Percentiles rank a stretch among this genome's conserved stretches.
Conservation (phyloP, 257 asterid species). For the Schizonepeta tenuifolia region DNA sequence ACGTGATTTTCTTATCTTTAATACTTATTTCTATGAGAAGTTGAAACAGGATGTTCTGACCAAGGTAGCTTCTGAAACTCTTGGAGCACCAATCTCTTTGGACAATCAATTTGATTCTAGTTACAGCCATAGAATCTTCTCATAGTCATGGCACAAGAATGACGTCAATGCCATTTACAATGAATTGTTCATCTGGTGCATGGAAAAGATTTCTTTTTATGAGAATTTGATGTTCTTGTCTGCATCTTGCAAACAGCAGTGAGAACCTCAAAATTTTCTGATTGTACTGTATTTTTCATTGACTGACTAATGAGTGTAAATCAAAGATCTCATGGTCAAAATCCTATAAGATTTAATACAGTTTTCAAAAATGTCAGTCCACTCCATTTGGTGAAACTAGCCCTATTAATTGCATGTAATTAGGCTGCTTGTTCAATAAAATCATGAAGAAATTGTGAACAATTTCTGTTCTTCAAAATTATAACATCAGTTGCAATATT, state of each 20-base stretch:
- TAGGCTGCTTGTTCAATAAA: constrained; percentile 8
- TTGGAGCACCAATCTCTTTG: constrained; percentile 24
- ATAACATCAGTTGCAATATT: constrained; percentile 25
- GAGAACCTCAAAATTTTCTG: constrained; percentile 15
- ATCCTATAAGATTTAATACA: neutral
- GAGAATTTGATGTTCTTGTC: constrained; percentile 22
- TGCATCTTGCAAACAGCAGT: neutral
- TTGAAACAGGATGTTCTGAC: constrained; percentile 64
- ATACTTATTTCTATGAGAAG: constrained; percentile 87
- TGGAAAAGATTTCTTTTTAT: neutral
- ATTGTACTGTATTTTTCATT: neutral
- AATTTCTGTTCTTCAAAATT: neutral
- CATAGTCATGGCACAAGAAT: constrained; percentile 11
- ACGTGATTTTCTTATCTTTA: constrained; percentile 65
- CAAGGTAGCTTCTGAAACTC: constrained; percentile 56
- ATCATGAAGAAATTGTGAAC: neutral
- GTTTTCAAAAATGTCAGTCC: neutral
- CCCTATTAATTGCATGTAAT: neutral
- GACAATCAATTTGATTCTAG: constrained; percentile 23
- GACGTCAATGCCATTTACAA: neutral
- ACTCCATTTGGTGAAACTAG: constrained; percentile 17
- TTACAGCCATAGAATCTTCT: constrained; percentile 28
- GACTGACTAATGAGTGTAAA: neutral
- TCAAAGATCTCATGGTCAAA: neutral
- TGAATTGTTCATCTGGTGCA: constrained; percentile 15